phyloP scores from a whole-genome alignment of 2,329 filamentous ascomycete species.

The Paecilomyces sp. region DNA sequence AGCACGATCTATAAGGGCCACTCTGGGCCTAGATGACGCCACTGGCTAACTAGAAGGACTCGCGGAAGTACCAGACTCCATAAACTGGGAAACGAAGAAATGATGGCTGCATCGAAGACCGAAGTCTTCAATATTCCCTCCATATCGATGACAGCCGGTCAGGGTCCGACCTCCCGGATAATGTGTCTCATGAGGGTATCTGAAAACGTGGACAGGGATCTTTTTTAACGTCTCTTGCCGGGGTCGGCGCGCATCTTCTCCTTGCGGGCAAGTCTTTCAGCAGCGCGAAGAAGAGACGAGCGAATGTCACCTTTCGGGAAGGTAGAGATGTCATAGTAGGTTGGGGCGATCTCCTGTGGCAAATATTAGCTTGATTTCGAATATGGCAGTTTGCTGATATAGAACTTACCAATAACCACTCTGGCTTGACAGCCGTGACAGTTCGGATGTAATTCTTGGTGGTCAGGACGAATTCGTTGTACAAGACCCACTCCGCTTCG shows the following conservation, averaged over 20 bases:
- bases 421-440: conserved; percentile 82
- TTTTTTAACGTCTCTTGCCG: conserved; percentile 22
- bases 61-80: background rate
- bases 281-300: conserved; percentile 50
- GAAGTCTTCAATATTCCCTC: background rate
- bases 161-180: background rate
- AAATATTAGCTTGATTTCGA: conserved; percentile 21
- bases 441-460: conserved; percentile 97
- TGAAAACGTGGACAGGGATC: background rate
- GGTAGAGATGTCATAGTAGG: conserved; percentile 77
- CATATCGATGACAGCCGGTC: background rate
- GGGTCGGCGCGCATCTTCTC: conserved; percentile 40
- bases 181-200: background rate
- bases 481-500: conserved; percentile 93
- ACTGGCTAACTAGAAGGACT: background rate
- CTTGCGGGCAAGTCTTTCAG: conserved; percentile 49
- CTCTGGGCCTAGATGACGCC: background rate
- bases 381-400: conserved; percentile 3
- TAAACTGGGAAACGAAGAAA: background rate
- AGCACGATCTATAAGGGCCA: background rate
- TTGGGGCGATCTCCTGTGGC: conserved; percentile 76
- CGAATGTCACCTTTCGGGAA: conserved; percentile 85
- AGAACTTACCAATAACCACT: conserved; percentile 80
- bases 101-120: conserved; percentile 3
- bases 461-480: conserved; percentile 97